phyloP scores from a whole-genome alignment of 1,284 basidiomycete genomes.

The Ustilago trichophora region DNA sequence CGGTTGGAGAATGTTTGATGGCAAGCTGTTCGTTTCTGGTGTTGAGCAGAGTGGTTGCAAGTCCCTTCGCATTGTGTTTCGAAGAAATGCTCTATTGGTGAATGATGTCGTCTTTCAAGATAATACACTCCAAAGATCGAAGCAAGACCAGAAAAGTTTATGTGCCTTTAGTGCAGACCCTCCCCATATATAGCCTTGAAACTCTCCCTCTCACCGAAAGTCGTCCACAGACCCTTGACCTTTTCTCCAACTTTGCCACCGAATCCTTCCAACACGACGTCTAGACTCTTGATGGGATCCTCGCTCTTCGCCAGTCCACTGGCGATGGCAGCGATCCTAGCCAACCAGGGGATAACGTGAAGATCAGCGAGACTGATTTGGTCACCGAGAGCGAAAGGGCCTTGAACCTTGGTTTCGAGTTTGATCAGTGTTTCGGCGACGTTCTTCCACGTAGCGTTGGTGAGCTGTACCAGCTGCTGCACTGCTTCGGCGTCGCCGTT shows the following conservation, averaged over 20 bases:
- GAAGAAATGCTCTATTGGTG: no score
- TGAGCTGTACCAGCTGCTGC: conserved; percentile 66
- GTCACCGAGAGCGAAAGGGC: conserved; percentile 77
- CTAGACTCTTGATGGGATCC: conserved; percentile 5
- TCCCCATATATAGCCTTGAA: conserved; percentile 45
- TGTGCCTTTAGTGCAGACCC: conserved; percentile 47
- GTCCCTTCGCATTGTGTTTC: no score
- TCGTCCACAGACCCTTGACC: conserved; percentile 25
- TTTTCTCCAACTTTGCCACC: conserved; percentile 20
- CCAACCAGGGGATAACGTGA: conserved; percentile 80
- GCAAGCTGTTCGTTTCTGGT: no score
- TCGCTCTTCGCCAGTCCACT: neutral
- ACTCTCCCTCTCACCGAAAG: conserved; percentile 23
- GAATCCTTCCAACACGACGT: neutral
- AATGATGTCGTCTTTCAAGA: no score
- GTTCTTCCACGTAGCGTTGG: conserved; percentile 69
- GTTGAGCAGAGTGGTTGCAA: no score
- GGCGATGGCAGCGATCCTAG: conserved; percentile 66
- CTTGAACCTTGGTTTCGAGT: conserved; percentile 74
- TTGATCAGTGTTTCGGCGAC: conserved; percentile 70
- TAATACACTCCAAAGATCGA: no score
- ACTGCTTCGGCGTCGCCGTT: conserved; percentile 9
- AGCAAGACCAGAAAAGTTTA: no score
- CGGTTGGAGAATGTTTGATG: no score
- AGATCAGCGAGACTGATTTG: conserved; percentile 82